These are phyloP conservation scores for Caryopteris hybrid DNA, from an alignment of 305 asterid genomes.

Conservation along the genomic window DNA sequence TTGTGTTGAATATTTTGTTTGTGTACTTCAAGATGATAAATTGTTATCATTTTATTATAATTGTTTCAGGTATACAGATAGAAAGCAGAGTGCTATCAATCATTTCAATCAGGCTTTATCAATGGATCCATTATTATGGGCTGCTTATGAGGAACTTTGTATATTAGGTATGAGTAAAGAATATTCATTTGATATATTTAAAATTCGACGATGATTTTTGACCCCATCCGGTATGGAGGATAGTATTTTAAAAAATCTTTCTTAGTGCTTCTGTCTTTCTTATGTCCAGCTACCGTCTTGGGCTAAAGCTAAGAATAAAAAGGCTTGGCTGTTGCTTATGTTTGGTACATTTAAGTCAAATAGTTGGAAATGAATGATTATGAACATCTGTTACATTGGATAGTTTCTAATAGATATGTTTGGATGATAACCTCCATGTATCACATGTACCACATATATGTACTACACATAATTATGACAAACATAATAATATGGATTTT, in stretches of 20 bases:
- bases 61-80: slow-evolving; percentile 84
- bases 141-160: slow-evolving; percentile 97
- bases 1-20: not conserved
- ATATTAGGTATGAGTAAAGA: slow-evolving; percentile 56
- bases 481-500: not conserved
- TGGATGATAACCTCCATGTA: not conserved
- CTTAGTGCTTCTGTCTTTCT: not conserved
- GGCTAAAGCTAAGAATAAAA: not conserved
- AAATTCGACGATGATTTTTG: not conserved
- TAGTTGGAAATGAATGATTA: not conserved
- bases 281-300: not conserved
- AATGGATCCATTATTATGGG: slow-evolving; percentile 91
- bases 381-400: not conserved
- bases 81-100: slow-evolving; percentile 77
- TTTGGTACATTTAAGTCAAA: not conserved
- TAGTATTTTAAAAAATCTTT: slow-evolving; percentile 1
- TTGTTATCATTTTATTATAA: slow-evolving; percentile 10
- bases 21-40: slow-evolving; percentile 14
- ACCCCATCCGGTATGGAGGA: slow-evolving; percentile 9
- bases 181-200: not conserved
- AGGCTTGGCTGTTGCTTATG: not conserved
- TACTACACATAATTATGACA: not conserved
- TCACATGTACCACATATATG: not conserved
- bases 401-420: not conserved
- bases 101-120: slow-evolving; percentile 93